phyloP scores from a whole-genome alignment of 2,329 filamentous ascomycete species.

The Cladophialophora exuberans region DNA sequence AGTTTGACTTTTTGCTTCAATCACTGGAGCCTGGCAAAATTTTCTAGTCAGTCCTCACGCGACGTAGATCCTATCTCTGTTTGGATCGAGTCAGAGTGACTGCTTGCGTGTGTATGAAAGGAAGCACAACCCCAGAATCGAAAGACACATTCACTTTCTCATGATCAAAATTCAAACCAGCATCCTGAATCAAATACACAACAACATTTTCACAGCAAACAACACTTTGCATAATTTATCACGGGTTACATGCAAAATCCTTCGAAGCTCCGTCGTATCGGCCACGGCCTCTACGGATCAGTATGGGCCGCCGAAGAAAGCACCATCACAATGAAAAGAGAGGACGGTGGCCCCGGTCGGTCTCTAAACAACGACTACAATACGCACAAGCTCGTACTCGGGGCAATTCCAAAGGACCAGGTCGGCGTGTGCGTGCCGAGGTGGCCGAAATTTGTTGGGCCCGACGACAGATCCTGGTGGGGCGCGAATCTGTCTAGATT shows the following conservation, averaged over 20 bases:
- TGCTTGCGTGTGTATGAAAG: neutral
- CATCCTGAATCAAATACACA: neutral
- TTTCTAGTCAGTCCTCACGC: too few relatives aligned
- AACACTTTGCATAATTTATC: neutral
- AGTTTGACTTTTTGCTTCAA: too few relatives aligned
- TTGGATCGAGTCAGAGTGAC: neutral
- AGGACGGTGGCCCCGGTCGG: slow-evolving; percentile 38
- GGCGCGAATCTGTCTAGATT: slow-evolving; percentile 11
- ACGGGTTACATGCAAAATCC: neutral
- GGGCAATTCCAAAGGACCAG: slow-evolving; percentile 12
- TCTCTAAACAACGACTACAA: slow-evolving; percentile 37
- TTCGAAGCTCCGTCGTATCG: slow-evolving; percentile 35
- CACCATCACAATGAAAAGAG: slow-evolving; percentile 38
- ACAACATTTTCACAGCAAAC: neutral
- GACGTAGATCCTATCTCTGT: too few relatives aligned
- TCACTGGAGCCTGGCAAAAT: too few relatives aligned
- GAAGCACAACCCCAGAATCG: neutral
- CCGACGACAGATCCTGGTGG: slow-evolving; percentile 18
- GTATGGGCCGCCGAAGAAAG: slow-evolving; percentile 36
- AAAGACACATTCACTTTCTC: neutral
- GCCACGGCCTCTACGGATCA: slow-evolving; percentile 39
- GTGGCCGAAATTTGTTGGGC: slow-evolving; percentile 17
- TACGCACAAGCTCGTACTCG: slow-evolving; percentile 37
- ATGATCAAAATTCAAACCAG: neutral
- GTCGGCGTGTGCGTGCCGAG: slow-evolving; percentile 17